Evolutionary conservation across 805 yeast genomes (phyloP).

Genomic region (Yarrowia bubula): DNA sequence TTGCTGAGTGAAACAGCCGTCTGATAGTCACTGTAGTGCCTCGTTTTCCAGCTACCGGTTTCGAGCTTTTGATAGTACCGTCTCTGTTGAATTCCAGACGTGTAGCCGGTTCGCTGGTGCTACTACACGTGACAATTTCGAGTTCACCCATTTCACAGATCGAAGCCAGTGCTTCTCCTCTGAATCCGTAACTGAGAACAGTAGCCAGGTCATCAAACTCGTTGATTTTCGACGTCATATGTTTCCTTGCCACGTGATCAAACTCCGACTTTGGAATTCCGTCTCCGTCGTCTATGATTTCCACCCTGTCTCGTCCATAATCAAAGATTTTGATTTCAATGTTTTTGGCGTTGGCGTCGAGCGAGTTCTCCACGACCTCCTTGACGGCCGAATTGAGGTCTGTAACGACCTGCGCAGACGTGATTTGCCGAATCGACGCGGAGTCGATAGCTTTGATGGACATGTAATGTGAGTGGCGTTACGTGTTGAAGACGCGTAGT

Average conservation of each 20-base stretch:
- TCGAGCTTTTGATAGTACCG: constrained; percentile 50
- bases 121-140: constrained; percentile 49
- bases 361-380: constrained; percentile 80
- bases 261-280: constrained; percentile 60
- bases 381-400: constrained; percentile 76
- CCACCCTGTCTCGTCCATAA: constrained; percentile 70
- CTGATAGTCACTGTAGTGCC: constrained; percentile 69
- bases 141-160: constrained; percentile 50
- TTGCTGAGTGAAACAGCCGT: constrained; percentile 64
- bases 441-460: constrained; percentile 44
- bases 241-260: constrained; percentile 46
- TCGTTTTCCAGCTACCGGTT: constrained; percentile 49
- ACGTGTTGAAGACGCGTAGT: background rate
- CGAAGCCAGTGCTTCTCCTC: constrained; percentile 68
- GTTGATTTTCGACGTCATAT: constrained; percentile 56
- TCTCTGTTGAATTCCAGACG: constrained; percentile 51
- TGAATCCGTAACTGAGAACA: constrained; percentile 57
- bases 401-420: constrained; percentile 90
- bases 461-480: background rate
- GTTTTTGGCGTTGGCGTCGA: constrained; percentile 72
- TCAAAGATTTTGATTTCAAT: constrained; percentile 68
- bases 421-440: constrained; percentile 67
- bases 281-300: constrained; percentile 68
- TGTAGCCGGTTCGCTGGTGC: constrained; percentile 54
- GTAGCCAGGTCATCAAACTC: constrained; percentile 42